A percentile compares a stretch with the other conserved stretches of the same genome.
phyloP scores from a whole-genome alignment of 2,329 filamentous ascomycete species.

The Scolecobasidium constrictum region DNA sequence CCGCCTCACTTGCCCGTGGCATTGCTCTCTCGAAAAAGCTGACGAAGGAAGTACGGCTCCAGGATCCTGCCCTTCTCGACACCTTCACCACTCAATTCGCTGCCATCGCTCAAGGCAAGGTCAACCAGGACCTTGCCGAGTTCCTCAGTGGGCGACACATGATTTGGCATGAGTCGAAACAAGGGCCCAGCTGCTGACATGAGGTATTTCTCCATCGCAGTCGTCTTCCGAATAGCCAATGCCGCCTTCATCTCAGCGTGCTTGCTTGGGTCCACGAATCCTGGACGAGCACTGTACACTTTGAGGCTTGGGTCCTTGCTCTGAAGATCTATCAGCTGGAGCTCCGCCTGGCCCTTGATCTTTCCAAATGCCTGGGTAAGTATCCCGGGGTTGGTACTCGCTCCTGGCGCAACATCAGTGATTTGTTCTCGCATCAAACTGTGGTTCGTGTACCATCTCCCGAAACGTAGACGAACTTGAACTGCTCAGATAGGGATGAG shows the following conservation, averaged over 20 bases:
- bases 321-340: constrained; percentile 43
- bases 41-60: too few relatives aligned
- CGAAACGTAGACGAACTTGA: constrained; percentile 64
- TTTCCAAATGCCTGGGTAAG: constrained; percentile 49
- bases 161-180: constrained; percentile 20
- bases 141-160: constrained; percentile 34
- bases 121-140: constrained; percentile 38
- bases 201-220: constrained; percentile 14
- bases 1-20: too few relatives aligned
- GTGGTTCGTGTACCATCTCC: constrained; percentile 1
- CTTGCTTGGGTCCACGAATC: constrained; percentile 40
- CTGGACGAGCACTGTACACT: constrained; percentile 48
- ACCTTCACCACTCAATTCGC: constrained; percentile 25
- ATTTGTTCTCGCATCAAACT: background rate
- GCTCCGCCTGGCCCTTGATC: constrained; percentile 59
- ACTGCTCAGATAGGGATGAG: constrained; percentile 35
- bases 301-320: constrained; percentile 36
- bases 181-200: constrained; percentile 16
- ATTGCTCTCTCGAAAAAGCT: too few relatives aligned
- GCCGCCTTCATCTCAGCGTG: constrained; percentile 30
- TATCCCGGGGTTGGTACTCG: constrained; percentile 44
- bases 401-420: constrained; percentile 33
- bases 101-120: constrained; percentile 38
- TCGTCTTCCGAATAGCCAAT: constrained; percentile 18
- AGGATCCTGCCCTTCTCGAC: constrained; percentile 28